Evolutionary conservation across 2,329 filamentous ascomycete genomes (phyloP), one percentile per base, ranked within the genome.

Genomic region (Aspergillus floridensis): DNA sequence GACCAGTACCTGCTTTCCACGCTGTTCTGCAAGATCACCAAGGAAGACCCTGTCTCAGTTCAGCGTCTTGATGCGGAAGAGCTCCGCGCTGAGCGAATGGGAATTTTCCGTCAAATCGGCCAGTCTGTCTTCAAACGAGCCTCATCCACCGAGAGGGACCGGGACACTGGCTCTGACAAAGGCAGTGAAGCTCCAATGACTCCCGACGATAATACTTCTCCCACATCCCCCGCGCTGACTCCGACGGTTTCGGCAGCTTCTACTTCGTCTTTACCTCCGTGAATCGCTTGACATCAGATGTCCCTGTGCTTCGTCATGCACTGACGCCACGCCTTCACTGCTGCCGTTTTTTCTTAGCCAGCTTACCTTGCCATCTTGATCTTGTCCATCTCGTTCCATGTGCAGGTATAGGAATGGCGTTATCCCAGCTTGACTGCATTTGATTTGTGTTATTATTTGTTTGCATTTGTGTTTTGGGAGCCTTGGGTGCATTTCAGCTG

Each of bases 1-100:
- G 93, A 97, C 68, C 91, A 93, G 68, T 98, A 96, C 73, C 83
- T 97, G 48, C 97, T 97, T 77, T 96, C 95, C 2, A 96, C 92
- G 11, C 81, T 99, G 16, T 96, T 98, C 76, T 96, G 93, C 79
- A 88, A 88, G 70, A 90, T 98, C 77, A 87, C 87, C 66, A 89
- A 86, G 65, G 80, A 84, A 61, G 79, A 82, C 5, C 75, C 79
- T 22, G 67, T 81, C 26, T 73, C 80, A 35, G 75, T 81, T 26
- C 72, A 73, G 46, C 72, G 70, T 44, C 59, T 75, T 14, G 71
- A 75, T 56, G 54, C 75, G 35, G 76, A 78, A 29, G 75, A 77
- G 49, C 70, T 76, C 11, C 73, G 73, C 29, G 73, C 72, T 4
- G 76, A 78, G 58, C 74, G 76, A 41, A 67, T 71, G 67, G 77